Percentiles rank a stretch among this genome's conserved stretches.
Conservation (phyloP, 78 protist genomes). For the Dictyostelium brefeldianum region DNA sequence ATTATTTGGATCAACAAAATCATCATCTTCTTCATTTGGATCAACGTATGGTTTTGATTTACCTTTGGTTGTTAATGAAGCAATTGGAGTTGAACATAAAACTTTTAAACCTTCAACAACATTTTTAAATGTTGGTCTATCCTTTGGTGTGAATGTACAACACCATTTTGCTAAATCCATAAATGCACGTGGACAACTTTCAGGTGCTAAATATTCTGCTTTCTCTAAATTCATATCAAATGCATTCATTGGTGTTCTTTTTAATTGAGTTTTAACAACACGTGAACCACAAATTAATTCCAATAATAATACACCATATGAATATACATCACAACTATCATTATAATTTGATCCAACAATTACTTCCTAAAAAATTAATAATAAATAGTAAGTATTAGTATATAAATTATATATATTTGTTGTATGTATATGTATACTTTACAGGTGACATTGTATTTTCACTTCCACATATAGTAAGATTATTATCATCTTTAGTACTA, state of each 20-base stretch:
- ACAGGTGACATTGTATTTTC: constrained; percentile 78
- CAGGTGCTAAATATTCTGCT: constrained; percentile 48
- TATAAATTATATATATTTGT: too few species aligned
- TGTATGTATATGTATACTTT: neutral
- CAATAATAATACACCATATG: constrained; percentile 60
- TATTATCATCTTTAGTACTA: neutral
- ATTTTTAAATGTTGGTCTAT: constrained; percentile 49
- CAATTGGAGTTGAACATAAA: constrained; percentile 3
- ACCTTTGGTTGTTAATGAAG: constrained; percentile 8
- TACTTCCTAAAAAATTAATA: constrained; percentile 55
- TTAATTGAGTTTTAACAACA: constrained; percentile 50
- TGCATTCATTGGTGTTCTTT: constrained; percentile 51
- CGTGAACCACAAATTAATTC: constrained; percentile 72
- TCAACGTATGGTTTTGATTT: constrained; percentile 24
- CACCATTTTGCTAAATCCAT: constrained; percentile 69
- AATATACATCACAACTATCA: constrained; percentile 74
- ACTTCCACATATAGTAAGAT: constrained; percentile 61
- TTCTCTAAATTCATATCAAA: constrained; percentile 64
- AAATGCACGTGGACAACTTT: constrained; percentile 41
- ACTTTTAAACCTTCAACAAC: constrained; percentile 43
- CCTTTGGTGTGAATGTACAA: constrained; percentile 29
- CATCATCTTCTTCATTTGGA: neutral
- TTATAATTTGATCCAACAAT: constrained; percentile 55
- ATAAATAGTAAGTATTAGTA: too few species aligned
- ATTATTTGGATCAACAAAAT: constrained; percentile 5